phyloP scores from a whole-genome alignment of 2,329 filamentous ascomycete genomes.

The Hymenoscyphus albidus region DNA sequence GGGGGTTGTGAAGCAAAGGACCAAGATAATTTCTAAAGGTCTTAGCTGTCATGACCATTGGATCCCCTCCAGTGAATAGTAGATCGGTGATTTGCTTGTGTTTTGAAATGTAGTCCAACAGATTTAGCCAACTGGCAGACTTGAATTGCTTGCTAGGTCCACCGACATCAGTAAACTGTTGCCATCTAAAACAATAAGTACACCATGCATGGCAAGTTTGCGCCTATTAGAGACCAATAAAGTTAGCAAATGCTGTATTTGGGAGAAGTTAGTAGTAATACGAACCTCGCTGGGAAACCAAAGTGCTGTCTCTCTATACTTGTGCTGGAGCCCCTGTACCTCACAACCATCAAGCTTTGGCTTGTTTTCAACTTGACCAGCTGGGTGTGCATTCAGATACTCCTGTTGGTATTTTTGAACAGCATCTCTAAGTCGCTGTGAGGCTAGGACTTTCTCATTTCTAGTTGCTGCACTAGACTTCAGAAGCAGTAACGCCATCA shows the following conservation, averaged over 20 bases:
- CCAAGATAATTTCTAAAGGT: constrained; percentile 3
- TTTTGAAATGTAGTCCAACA: constrained; percentile 5
- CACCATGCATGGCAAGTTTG: constrained; percentile 15
- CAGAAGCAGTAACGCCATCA: neutral
- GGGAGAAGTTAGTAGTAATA: neutral
- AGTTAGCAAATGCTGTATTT: neutral
- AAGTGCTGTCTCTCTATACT: constrained; percentile 13
- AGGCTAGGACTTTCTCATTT: neutral
- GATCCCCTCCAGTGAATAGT: constrained; percentile 15
- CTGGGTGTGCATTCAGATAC: constrained; percentile 13
- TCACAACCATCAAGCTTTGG: constrained; percentile 7
- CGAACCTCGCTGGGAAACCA: constrained; percentile 14
- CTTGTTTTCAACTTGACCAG: constrained; percentile 10
- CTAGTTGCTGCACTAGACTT: neutral
- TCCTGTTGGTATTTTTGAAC: neutral
- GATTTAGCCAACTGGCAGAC: neutral
- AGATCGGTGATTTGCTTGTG: constrained; percentile 10
- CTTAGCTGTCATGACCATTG: constrained; percentile 12
- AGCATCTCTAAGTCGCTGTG: neutral
- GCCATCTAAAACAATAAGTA: constrained; percentile 15
- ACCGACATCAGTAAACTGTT: constrained; percentile 10
- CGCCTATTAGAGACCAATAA: constrained; percentile 1
- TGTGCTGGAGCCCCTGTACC: constrained; percentile 12
- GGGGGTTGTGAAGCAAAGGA: constrained; percentile 7
- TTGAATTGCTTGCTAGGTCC: constrained; percentile 7